A percentile compares a stretch with the other conserved stretches of the same genome.
Conservation (phyloP, 345 rosid genomes). For the Aquilaria yunnanensis region DNA sequence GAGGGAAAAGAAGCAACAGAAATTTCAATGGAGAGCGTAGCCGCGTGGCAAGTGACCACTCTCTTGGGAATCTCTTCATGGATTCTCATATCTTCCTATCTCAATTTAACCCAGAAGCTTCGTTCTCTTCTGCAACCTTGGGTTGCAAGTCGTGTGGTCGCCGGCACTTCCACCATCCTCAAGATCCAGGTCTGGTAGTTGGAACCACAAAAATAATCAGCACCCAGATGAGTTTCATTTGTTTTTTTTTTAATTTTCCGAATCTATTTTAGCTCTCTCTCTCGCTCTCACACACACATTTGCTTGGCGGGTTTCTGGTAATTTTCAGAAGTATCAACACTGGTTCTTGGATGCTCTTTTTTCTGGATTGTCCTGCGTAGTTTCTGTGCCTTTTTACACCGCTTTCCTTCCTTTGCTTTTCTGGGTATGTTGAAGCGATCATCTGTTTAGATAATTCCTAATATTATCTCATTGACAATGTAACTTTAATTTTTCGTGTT, state of each 20-base stretch:
- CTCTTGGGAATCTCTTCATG: slow-evolving; percentile 63
- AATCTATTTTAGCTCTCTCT: slow-evolving; percentile 32
- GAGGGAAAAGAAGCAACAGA: slow-evolving; percentile 12
- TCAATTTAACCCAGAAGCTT: slow-evolving; percentile 53
- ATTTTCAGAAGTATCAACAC: slow-evolving; percentile 52
- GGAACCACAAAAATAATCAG: not conserved
- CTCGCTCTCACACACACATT: not conserved
- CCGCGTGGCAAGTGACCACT: slow-evolving; percentile 63
- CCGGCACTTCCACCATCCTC: slow-evolving; percentile 54
- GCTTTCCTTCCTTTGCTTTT: slow-evolving; percentile 94
- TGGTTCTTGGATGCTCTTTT: slow-evolving; percentile 67
- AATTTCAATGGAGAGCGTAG: slow-evolving; percentile 57
- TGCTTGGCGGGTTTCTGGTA: not conserved
- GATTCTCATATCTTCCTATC: slow-evolving; percentile 59
- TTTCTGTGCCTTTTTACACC: slow-evolving; percentile 96
- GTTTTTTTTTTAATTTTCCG: slow-evolving; percentile 94
- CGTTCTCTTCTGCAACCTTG: slow-evolving; percentile 70
- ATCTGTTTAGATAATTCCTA: no score
- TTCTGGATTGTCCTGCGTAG: slow-evolving; percentile 82
- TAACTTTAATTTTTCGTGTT: slow-evolving; percentile 8
- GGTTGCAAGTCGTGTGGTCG: slow-evolving; percentile 50
- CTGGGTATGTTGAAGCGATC: slow-evolving; percentile 49
- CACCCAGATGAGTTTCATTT: slow-evolving; percentile 12
- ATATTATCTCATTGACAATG: not conserved
- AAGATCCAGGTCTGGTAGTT: slow-evolving; percentile 61